These are phyloP conservation scores for Canavalia gladiata DNA, from an alignment of 306 rosid species.

Conservation along the genomic window DNA sequence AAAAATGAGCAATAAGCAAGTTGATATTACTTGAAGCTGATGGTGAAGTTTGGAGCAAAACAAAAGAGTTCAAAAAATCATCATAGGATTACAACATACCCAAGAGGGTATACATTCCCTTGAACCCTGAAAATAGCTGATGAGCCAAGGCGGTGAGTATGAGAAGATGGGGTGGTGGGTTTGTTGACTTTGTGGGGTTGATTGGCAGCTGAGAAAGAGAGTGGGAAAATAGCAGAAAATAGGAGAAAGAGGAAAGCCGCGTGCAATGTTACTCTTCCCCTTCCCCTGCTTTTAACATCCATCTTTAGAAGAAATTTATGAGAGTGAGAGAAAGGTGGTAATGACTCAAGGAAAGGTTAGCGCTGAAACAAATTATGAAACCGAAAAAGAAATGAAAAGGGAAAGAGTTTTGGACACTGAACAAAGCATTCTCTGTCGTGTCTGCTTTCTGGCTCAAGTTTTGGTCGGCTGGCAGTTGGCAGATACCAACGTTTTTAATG, in stretches of 20 bases:
- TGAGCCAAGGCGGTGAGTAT: slow-evolving; percentile 49
- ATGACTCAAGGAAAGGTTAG: slow-evolving; percentile 1
- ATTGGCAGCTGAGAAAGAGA: slow-evolving; percentile 65
- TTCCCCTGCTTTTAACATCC: slow-evolving; percentile 33
- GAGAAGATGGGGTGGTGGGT: background rate
- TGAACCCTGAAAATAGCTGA: slow-evolving; percentile 69
- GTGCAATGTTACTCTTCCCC: background rate
- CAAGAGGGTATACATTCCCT: slow-evolving; percentile 91
- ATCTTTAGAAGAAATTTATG: slow-evolving; percentile 2
- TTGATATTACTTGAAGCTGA: background rate
- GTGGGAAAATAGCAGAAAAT: slow-evolving; percentile 53
- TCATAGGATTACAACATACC: slow-evolving; percentile 56
- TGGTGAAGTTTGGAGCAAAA: background rate
- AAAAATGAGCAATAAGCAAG: background rate
- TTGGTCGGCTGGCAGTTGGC: slow-evolving; percentile 31
- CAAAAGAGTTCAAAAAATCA: background rate
- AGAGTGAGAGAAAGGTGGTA: slow-evolving; percentile 1
- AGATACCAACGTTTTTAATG: slow-evolving; percentile 35
- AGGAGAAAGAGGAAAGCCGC: slow-evolving; percentile 50
- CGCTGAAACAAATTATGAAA: background rate
- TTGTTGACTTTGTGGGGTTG: slow-evolving; percentile 47
- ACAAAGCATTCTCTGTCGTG: slow-evolving; percentile 4
- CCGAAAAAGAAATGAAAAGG: background rate
- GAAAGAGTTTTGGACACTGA: background rate
- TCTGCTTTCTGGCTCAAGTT: background rate